Evolutionary conservation across 1,284 basidiomycete genomes (phyloP).

Genomic region (Ganoderma meredithae): DNA sequence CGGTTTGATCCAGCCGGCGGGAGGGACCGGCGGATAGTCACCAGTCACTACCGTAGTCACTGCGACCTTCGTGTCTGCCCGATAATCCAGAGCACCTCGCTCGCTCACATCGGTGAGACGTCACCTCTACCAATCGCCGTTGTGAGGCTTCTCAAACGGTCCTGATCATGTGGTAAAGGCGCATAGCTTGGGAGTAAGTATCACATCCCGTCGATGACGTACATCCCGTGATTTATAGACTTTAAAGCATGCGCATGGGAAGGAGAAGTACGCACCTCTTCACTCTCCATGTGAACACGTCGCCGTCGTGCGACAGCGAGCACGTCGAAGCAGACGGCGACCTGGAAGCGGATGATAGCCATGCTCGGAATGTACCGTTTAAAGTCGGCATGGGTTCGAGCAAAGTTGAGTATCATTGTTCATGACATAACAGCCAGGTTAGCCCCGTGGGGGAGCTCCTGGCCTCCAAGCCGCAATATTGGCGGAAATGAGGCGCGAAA

Average conservation of each 20-base stretch:
- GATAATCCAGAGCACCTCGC: background rate
- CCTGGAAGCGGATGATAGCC: background rate
- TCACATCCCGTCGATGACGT: background rate
- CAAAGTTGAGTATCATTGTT: background rate
- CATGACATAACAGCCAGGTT: background rate
- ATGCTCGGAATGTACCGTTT: background rate
- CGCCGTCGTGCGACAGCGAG: background rate
- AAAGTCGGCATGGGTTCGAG: background rate
- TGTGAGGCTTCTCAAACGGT: background rate
- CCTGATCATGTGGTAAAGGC: background rate
- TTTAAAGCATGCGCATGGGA: background rate
- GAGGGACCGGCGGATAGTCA: background rate
- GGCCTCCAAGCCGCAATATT: background rate
- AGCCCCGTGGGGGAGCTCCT: background rate
- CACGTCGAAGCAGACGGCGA: background rate
- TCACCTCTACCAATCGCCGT: background rate
- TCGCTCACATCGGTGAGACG: background rate
- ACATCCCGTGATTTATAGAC: background rate
- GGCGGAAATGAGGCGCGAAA: background rate
- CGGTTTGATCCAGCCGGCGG: background rate
- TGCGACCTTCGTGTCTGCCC: background rate
- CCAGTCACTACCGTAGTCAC: too few relatives aligned
- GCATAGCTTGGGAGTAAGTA: background rate
- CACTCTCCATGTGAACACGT: background rate
- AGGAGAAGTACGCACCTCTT: background rate